Conservation (phyloP, 495 filamentous ascomycete species). For the Evernia prunastri region DNA sequence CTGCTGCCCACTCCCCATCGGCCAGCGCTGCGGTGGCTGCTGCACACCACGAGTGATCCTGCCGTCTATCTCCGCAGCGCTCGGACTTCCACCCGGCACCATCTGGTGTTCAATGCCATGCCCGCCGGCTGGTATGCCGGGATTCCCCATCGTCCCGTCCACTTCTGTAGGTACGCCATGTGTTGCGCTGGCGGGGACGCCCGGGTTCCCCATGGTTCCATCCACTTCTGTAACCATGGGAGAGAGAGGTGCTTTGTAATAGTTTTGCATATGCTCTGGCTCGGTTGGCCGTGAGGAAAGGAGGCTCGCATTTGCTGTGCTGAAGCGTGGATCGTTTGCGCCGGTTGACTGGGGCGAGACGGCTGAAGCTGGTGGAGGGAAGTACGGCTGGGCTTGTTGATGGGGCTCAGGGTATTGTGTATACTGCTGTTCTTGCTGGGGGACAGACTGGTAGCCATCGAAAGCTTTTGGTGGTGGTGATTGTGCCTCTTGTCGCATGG, state of each 20-base stretch:
- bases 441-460: conserved; percentile 15
- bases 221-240: conserved; percentile 18
- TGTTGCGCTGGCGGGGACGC: neutral
- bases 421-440: conserved; percentile 20
- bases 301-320: neutral
- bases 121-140: neutral
- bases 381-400: neutral
- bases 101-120: neutral
- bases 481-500: conserved; percentile 11
- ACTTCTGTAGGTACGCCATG: conserved; percentile 18
- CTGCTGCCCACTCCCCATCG: neutral
- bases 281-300: conserved; percentile 2
- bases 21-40: neutral
- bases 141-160: conserved; percentile 16
- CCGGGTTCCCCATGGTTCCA: conserved; percentile 9
- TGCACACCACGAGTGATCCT: neutral
- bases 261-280: conserved; percentile 6
- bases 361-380: neutral
- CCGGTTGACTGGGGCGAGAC: conserved; percentile 1
- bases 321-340: conserved; percentile 7
- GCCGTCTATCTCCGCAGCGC: conserved; percentile 2
- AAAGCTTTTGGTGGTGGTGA: conserved; percentile 16
- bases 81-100: conserved; percentile 11
- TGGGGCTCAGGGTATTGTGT: conserved; percentile 1
- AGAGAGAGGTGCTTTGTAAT: conserved; percentile 12